Conservation (phyloP, 2,329 filamentous ascomycete genomes). For the Ceratocystis variospora region DNA sequence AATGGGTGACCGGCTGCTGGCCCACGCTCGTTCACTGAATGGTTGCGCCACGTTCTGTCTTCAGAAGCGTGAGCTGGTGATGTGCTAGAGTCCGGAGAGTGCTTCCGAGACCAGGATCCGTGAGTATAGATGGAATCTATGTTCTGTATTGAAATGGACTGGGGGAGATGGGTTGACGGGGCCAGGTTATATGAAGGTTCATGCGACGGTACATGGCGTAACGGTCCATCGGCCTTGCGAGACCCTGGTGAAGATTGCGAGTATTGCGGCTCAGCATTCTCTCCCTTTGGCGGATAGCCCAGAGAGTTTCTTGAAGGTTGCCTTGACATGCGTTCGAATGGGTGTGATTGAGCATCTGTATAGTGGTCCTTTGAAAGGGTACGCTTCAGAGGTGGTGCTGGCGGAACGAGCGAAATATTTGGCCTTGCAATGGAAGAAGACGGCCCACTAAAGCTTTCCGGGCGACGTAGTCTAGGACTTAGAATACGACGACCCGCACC, state of each 20-base stretch:
- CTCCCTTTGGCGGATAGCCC: not conserved
- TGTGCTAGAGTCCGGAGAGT: not conserved
- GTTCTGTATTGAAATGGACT: not conserved
- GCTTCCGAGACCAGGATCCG: not conserved
- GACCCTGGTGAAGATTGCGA: not conserved
- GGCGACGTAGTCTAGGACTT: not conserved
- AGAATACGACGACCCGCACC: not conserved
- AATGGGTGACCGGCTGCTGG: not conserved
- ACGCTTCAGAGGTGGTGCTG: conserved; percentile 1
- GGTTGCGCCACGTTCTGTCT: not conserved
- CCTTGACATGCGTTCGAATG: not conserved
- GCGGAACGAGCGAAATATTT: not conserved
- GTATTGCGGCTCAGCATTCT: not conserved
- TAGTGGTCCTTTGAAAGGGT: not conserved
- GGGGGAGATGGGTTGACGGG: not conserved
- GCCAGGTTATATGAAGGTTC: not conserved
- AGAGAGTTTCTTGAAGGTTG: not conserved
- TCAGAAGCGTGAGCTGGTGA: not conserved
- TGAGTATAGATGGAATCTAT: not conserved
- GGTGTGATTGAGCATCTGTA: not conserved
- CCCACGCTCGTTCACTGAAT: not conserved
- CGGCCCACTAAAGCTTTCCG: not conserved
- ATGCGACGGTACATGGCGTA: not conserved
- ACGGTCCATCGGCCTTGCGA: not conserved
- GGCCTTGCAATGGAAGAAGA: not conserved